Base-by-base conservation (phyloP, 305 asterid species). In the Solanum hybrid region DNA sequence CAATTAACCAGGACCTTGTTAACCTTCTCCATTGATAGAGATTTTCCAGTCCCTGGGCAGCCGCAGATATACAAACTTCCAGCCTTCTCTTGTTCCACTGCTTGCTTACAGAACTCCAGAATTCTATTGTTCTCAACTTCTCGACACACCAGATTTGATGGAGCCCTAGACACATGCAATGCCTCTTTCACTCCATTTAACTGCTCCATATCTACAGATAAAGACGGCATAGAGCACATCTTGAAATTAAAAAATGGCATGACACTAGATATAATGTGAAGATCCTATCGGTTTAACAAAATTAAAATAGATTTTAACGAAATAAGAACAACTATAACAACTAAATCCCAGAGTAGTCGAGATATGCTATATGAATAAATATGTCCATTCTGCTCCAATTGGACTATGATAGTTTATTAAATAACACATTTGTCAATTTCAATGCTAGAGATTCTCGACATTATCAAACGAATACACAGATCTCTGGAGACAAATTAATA, bases 11-110 rank as follows among this genome's bases (percentile, higher is more conserved):
- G 94, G 89, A 27, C 91, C 90, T 88, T 93, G 91, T 93, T 93
- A 40, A 96, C 94, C 89, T 93, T 95, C 88, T 95, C 98, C 95
- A 96, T 93, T 56, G 96, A 94, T 75, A 97, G 88, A 2, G 99
- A 94, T 91, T 97, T 97, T 90, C 99, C 99, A n/a, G 99, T 97
- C 88, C 99, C 99, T 10, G 99, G 99, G 89, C 98, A 95, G 38
- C 99, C 99, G 91, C 97, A 96, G 12, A 93, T 88, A 90, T 96
- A 97, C 93, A 97, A 91, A 92, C 99, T 95, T 82, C 96, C 98
- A 86, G 98, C 96, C 90, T 93, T 95, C 90, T 93, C 96, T 89
- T 91, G 92, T 92, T 95, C 88, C 40, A 96, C 90, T 87, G 96
- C 94, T 86, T 91, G 92, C 94, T 95, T 95, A 93, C 99, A 95